These are phyloP conservation scores for Cyberlindnera xishuangbannaensis DNA, from an alignment of 805 yeast species.

Conservation along the genomic window DNA sequence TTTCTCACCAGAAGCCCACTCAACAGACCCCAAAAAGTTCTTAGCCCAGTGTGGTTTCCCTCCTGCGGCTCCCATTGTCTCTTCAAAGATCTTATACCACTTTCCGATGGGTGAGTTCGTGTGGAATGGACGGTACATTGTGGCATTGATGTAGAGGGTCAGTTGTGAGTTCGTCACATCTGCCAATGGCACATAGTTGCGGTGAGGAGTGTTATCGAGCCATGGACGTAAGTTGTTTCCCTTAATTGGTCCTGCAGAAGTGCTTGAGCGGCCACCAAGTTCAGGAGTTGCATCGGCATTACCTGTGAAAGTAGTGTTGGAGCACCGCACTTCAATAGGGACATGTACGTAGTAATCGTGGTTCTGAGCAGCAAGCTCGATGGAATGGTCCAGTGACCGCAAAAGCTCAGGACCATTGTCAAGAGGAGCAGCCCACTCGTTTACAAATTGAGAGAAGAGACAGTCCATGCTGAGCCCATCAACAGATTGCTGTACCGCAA, in stretches of 20 bases:
- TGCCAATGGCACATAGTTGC: conserved; percentile 45
- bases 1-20: conserved; percentile 26
- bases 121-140: conserved; percentile 92
- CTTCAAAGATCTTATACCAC: conserved; percentile 85
- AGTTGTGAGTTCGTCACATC: conserved; percentile 62
- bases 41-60: conserved; percentile 99
- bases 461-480: conserved; percentile 95
- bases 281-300: conserved; percentile 35
- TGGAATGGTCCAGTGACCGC: conserved; percentile 54
- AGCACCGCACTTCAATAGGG: conserved; percentile 91
- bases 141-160: conserved; percentile 85
- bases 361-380: conserved; percentile 49
- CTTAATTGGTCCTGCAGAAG: conserved; percentile 70
- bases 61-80: conserved; percentile 64
- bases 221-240: conserved; percentile 82
- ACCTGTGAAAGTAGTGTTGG: conserved; percentile 58
- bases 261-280: conserved; percentile 42
- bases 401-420: conserved; percentile 69
- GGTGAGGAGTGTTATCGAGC: conserved; percentile 72
- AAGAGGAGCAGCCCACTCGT: conserved; percentile 96
- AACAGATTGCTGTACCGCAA: conserved; percentile 73
- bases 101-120: conserved; percentile 63
- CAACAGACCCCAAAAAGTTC: conserved; percentile 66
- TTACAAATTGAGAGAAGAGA: conserved; percentile 85
- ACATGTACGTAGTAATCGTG: conserved; percentile 84